Conservation (phyloP, 257 asterid genomes). For the Solanum rostratum region DNA sequence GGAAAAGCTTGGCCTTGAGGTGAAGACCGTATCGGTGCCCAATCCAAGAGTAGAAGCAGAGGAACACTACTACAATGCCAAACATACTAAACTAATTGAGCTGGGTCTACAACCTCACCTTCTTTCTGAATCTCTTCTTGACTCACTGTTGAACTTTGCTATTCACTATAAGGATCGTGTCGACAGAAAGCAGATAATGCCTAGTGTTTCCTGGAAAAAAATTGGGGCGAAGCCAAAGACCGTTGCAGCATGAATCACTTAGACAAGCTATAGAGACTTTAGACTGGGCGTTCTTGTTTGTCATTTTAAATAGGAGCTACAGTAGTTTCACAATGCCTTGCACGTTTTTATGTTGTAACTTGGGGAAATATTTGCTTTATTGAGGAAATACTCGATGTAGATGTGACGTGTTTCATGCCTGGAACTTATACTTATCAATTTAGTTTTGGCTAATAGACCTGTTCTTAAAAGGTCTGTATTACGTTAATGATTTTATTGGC, state of each 20-base stretch:
- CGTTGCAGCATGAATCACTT: constrained; percentile 33
- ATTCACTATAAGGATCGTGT: constrained; percentile 69
- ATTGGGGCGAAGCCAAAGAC: constrained; percentile 75
- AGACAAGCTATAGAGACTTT: background rate
- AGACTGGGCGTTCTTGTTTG: background rate
- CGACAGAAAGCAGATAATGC: constrained; percentile 85
- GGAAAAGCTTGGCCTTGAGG: constrained; percentile 72
- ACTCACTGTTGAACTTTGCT: constrained; percentile 78
- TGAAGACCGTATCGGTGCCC: constrained; percentile 57
- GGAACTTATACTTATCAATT: background rate
- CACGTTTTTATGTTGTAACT: background rate
- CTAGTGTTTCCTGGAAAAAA: constrained; percentile 86
- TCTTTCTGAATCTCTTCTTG: constrained; percentile 87
- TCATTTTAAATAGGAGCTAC: background rate
- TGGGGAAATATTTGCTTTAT: background rate
- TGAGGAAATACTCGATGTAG: background rate
- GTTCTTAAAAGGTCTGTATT: background rate
- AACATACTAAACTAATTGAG: constrained; percentile 80
- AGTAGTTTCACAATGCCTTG: background rate
- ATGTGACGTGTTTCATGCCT: background rate
- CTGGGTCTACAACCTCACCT: constrained; percentile 86
- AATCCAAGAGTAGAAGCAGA: constrained; percentile 98
- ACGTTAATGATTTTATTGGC: background rate
- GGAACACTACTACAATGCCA: constrained; percentile 93
- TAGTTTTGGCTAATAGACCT: background rate